phyloP scores from a whole-genome alignment of 345 rosid genomes.

The Eutrema heterophyllum region DNA sequence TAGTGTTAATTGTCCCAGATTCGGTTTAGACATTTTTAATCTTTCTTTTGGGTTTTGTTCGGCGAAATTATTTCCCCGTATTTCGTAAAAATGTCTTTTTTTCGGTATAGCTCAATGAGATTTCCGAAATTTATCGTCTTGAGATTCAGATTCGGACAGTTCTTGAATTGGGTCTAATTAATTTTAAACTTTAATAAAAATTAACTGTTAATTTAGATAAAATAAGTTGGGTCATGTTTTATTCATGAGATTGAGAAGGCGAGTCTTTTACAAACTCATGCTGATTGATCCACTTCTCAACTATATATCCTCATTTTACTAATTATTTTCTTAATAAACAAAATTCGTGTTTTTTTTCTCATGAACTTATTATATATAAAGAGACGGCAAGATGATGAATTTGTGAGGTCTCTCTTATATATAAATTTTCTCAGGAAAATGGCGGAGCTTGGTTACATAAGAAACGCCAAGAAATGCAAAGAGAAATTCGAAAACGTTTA shows the following conservation, averaged over 20 bases:
- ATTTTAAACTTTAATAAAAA: not conserved
- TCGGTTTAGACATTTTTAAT: not conserved
- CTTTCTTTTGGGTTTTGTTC: not conserved
- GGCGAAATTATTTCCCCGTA: not conserved
- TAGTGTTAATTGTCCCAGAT: not conserved
- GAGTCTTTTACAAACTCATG: constrained; percentile 24
- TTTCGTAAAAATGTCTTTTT: not conserved
- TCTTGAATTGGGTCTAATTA: constrained; percentile 8
- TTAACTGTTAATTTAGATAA: constrained; percentile 10
- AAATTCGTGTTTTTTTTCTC: not conserved
- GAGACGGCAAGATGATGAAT: not conserved
- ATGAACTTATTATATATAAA: not conserved
- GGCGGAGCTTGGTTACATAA: constrained; percentile 63
- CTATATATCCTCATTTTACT: not conserved
- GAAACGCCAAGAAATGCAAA: constrained; percentile 84
- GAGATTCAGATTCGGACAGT: constrained; percentile 33
- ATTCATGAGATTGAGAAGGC: constrained; percentile 12
- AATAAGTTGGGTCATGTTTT: constrained; percentile 36
- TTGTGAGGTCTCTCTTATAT: not conserved
- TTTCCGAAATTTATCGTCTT: not conserved
- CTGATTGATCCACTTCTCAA: constrained; percentile 21
- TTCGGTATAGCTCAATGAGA: not conserved
- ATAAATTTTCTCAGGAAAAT: constrained; percentile 60
- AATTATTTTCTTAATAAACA: not conserved
- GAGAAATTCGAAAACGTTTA: constrained; percentile 93